phyloP scores from a whole-genome alignment of 441 rosid species.

The Syzygium malaccense region DNA sequence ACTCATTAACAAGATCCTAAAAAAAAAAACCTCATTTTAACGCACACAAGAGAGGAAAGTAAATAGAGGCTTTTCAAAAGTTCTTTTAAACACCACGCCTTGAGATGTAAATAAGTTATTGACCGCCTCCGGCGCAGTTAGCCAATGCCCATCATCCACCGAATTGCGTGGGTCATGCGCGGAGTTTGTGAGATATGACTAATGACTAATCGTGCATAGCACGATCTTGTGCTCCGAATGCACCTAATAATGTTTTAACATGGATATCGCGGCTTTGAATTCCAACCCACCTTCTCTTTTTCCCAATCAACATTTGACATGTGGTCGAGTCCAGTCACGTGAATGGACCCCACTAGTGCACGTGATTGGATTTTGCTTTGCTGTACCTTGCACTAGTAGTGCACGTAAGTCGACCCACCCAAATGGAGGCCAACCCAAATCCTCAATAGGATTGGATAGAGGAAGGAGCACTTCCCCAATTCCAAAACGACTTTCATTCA shows the following conservation, averaged over 20 bases:
- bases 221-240: not conserved
- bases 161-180: not conserved
- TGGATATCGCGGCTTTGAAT: not conserved
- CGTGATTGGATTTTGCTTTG: not conserved
- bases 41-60: not conserved
- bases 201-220: rapidly evolving
- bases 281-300: not conserved
- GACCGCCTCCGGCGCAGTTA: not conserved
- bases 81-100: not conserved
- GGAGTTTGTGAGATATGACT: not conserved
- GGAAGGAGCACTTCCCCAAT: not conserved
- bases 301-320: not conserved
- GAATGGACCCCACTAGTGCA: not conserved
- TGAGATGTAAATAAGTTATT: not conserved
- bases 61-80: not conserved
- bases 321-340: not conserved
- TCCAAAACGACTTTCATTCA: not conserved
- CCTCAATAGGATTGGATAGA: not conserved
- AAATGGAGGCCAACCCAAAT: not conserved
- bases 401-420: not conserved
- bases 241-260: not conserved
- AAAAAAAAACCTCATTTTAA: not conserved
- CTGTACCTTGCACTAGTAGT: not conserved
- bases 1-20: not conserved
- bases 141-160: not conserved